Evolutionary conservation across 768 basidiomycete genomes (phyloP).

Genomic region (button mushroom (Agaricus bisporus)): DNA sequence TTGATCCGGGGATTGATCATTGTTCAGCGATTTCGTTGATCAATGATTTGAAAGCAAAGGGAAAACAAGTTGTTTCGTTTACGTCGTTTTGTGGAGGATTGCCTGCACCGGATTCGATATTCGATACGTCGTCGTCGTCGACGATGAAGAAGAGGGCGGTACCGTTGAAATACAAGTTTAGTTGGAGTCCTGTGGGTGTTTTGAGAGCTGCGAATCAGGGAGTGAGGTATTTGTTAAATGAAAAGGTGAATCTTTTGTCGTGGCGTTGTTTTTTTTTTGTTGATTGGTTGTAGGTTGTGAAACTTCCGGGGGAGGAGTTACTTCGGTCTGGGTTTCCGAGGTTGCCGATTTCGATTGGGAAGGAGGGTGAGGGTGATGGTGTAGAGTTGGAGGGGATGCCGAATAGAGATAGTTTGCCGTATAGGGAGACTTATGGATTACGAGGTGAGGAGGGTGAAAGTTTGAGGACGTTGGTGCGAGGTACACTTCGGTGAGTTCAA

Average conservation of each 20-base stretch:
- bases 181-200: constrained; percentile 89
- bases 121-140: neutral
- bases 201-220: constrained; percentile 71
- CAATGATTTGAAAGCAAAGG: constrained; percentile 38
- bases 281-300: constrained; percentile 29
- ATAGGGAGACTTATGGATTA: constrained; percentile 62
- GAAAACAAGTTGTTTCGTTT: constrained; percentile 63
- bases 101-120: constrained; percentile 60
- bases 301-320: constrained; percentile 46
- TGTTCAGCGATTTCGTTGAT: constrained; percentile 77
- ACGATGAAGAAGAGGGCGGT: constrained; percentile 31
- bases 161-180: constrained; percentile 87
- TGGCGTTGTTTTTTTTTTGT: too few species aligned
- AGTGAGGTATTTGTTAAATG: constrained; percentile 58
- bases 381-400: constrained; percentile 78
- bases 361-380: constrained; percentile 27
- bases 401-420: constrained; percentile 76
- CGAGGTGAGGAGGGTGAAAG: constrained; percentile 15
- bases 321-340: constrained; percentile 53
- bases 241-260: too few species aligned
- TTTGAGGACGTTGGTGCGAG: constrained; percentile 68
- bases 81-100: constrained; percentile 91
- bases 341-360: constrained; percentile 55
- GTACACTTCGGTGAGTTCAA: constrained; percentile 64
- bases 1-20: constrained; percentile 89